Base-by-base conservation (phyloP, 176 grass and related monocot species). In the Chrysopogon serrulatus region DNA sequence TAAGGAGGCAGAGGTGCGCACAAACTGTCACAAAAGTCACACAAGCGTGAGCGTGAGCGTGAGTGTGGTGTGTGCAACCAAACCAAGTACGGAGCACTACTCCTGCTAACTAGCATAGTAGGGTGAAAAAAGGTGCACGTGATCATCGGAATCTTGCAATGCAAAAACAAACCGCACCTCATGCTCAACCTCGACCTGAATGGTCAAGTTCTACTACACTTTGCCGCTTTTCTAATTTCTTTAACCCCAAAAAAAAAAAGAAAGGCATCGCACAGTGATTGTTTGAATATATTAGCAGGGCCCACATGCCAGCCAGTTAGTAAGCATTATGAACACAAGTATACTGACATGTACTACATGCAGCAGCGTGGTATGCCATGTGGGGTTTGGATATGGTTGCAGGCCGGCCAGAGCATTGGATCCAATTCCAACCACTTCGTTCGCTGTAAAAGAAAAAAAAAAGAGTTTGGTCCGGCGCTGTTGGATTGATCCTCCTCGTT, bases 401-500 rank as follows among this genome's bases (percentile, higher is more conserved):
- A 37, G 69, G 33, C 27, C 27, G 12, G 60, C 2, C 13, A 51
- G 59, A 60, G 60, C 26, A 66, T 67, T 30, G 71, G 77, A 81
- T 85, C 77, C 87, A 84, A 81, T 57, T 89, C 87, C 77, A 80
- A 81, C 82, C 1, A 85, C 76, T 69, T 62, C 10, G 51, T 41
- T 54, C 5, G 59, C 59, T 51, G 82, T 81, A 12, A 57, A n/a
- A n/a, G n/a, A n/a, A n/a, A 57, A 57, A 43, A 39, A 6, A 28
- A 89, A 68, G 64, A 37, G 26, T 26, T 87, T 86, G 74, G 79
- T 26, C 47, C 31, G 37, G 74, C 84, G 57, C 68, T 32, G 83
- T 85, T 89, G 79, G 77, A 48, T 74, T 49, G 83, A 82, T 82
- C 76, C 83, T 14, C 87, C 65, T 90, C 45, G 65, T 86, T 44